Base-by-base conservation (phyloP, 768 basidiomycete species). In the Mycena crocata region DNA sequence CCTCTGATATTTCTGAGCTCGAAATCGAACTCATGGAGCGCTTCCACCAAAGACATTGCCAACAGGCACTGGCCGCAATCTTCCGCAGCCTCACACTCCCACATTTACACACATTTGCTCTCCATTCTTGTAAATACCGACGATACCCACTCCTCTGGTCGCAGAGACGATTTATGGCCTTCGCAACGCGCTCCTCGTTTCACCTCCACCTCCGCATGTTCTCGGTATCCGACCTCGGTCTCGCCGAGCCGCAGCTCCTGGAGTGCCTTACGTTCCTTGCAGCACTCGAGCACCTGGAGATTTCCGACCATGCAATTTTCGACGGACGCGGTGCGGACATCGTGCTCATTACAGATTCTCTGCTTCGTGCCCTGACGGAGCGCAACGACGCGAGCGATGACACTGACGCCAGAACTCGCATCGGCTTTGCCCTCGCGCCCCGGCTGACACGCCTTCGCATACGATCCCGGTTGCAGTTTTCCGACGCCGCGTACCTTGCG, bases 101-200 rank as follows among this genome's bases (percentile, higher is more conserved):
- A 1, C 32, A 3, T 9, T 39, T 63, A 1, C 15, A 5, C 24
- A 24, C 6, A 12, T n/a, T 63, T 1, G 5, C 3, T 12, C 39
- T 63, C 30, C 7, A 24, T 14, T 14, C 32, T 26, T 14, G n/a
- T 1, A 7, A 52, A 8, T 24, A 24, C 5, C 44, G 31, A 8
- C 7, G 12, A 8, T 23, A 17, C 5, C 52, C 34, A 7, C 10
- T 55, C 9, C 42, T 12, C 2, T 63, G 62, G 62, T 37, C 62
- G 24, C 52, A 48, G 12, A 17, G 34, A 3, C 19, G 21, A 10
- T 63, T 63, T 21, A 14, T 46, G 8, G 19, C 42, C 10, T 45
- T 54, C 32, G 7, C 62, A 10, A 14, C 23, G 7, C 62, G 62
- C 5, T 63, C 62, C 34, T 35, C 52, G 2, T 63, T 63, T 37